Conservation (phyloP, 495 filamentous ascomycete species). For the Penicillium simplicissimum region DNA sequence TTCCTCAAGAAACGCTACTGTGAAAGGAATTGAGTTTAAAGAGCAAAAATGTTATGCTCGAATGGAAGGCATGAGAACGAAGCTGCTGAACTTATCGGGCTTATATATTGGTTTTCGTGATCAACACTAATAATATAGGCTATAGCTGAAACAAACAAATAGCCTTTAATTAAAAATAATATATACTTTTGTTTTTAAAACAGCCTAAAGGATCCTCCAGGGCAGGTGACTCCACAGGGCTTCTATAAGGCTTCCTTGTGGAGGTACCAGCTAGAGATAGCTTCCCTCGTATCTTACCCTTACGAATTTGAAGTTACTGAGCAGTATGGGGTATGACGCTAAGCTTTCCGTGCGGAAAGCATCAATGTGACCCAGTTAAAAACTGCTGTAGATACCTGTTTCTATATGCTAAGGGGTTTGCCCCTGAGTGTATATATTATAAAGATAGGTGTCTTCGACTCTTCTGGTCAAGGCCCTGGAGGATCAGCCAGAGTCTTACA, state of each 20-base stretch:
- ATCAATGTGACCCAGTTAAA: no score
- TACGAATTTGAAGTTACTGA: background rate
- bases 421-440: background rate
- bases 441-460: background rate
- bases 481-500: background rate
- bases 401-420: background rate
- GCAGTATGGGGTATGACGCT: background rate
- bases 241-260: background rate
- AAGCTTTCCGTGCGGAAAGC: no score
- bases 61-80: background rate
- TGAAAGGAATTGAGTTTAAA: background rate
- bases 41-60: background rate
- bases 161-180: conserved; percentile 4
- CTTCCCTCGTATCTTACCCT: background rate
- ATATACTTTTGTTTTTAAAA: conserved; percentile 3
- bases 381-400: background rate
- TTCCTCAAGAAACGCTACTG: background rate
- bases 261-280: no score
- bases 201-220: conserved; percentile 3
- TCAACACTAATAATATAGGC: background rate
- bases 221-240: background rate
- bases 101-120: background rate
- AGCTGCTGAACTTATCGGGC: background rate
- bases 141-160: conserved; percentile 3
- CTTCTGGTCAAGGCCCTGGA: background rate